phyloP scores from a whole-genome alignment of 495 filamentous ascomycete species.

The Tuber borchii region DNA sequence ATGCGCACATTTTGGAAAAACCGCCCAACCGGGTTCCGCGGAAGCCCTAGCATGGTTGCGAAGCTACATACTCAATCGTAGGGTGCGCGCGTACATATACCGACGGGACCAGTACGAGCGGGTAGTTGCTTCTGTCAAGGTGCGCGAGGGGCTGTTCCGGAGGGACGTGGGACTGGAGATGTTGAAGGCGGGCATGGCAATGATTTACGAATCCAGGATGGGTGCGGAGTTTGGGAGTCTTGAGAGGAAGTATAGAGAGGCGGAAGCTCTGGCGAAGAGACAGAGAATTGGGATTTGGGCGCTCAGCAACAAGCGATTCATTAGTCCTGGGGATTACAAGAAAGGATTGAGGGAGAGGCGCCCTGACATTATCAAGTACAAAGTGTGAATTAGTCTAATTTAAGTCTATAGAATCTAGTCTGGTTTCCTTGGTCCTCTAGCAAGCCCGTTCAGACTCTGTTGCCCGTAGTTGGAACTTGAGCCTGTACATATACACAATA shows the following conservation, averaged over 20 bases:
- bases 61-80: slow-evolving; percentile 61
- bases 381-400: not conserved
- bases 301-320: slow-evolving; percentile 51
- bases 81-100: slow-evolving; percentile 72
- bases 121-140: slow-evolving; percentile 76
- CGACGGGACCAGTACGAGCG: slow-evolving; percentile 85
- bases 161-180: slow-evolving; percentile 85
- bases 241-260: slow-evolving; percentile 59
- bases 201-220: slow-evolving; percentile 71
- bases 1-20: slow-evolving; percentile 79
- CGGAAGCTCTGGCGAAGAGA: slow-evolving; percentile 64
- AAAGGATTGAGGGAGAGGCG: slow-evolving; percentile 48
- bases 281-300: slow-evolving; percentile 72
- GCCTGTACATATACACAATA: not conserved
- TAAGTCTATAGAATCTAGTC: not conserved
- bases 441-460: not conserved
- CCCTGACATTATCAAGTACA: not conserved
- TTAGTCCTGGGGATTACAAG: slow-evolving; percentile 86
- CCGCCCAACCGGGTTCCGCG: slow-evolving; percentile 72
- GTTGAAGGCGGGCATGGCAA: slow-evolving; percentile 74
- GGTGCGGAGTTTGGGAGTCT: slow-evolving; percentile 75
- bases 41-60: slow-evolving; percentile 77
- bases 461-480: not conserved
- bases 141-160: slow-evolving; percentile 57
- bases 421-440: not conserved